Evolutionary conservation across 2,329 filamentous ascomycete genomes (phyloP).

Genomic region (Fusarium musae): DNA sequence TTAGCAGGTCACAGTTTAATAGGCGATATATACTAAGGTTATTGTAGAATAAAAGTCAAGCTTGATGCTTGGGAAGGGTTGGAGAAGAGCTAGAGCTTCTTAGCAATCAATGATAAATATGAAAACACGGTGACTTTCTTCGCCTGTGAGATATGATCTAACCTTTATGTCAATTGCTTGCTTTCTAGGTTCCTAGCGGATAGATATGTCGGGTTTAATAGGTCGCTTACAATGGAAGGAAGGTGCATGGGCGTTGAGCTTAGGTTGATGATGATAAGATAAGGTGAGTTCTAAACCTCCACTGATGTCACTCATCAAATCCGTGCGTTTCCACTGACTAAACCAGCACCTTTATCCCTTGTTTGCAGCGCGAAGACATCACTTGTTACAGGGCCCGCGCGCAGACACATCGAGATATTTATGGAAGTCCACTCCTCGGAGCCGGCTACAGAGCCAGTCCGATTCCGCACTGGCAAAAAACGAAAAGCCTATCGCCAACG

Average conservation of each 20-base stretch:
- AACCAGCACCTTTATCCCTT: conserved; percentile 4
- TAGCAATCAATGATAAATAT: not conserved
- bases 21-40: not conserved
- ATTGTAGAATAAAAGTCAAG: not conserved
- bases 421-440: conserved; percentile 32
- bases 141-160: not conserved
- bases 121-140: not conserved
- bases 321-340: not conserved
- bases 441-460: conserved; percentile 49
- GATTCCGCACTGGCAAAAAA: conserved; percentile 69
- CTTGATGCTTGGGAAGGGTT: not conserved
- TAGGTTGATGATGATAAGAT: conserved; percentile 30
- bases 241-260: not conserved
- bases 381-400: not conserved
- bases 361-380: not conserved
- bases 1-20: not conserved
- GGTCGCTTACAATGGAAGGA: conserved; percentile 1
- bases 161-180: conserved; percentile 14
- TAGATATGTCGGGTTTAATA: not conserved
- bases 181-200: not conserved
- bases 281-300: conserved; percentile 26
- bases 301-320: conserved; percentile 31
- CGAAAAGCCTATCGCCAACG: conserved; percentile 69
- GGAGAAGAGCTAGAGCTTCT: not conserved
- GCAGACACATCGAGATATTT: not conserved